These are phyloP conservation scores for Plasmodium sp. DNA, from an alignment of 169 alveolate genomes.

Conservation along the genomic window DNA sequence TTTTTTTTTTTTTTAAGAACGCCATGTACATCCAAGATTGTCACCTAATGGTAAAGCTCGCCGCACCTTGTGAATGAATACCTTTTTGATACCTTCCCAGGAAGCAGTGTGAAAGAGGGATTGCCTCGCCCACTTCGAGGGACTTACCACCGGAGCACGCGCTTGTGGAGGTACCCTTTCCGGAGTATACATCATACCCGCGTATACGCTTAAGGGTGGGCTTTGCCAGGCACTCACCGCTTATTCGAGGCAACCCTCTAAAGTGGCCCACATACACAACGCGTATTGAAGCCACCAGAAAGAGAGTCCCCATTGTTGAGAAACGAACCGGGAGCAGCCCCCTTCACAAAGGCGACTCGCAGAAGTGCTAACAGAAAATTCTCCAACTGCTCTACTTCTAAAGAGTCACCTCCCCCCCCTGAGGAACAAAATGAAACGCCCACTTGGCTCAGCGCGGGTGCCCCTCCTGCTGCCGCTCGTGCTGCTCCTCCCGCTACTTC, in stretches of 20 bases:
- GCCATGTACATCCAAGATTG: background rate
- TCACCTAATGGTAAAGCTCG: background rate
- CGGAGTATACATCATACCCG: background rate
- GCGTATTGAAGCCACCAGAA: background rate
- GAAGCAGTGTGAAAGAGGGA: background rate
- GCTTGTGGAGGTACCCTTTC: background rate
- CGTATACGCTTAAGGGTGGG: background rate
- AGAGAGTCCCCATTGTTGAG: background rate
- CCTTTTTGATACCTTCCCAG: background rate
- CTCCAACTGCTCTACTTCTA: background rate
- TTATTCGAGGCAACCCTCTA: background rate
- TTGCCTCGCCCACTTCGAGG: background rate
- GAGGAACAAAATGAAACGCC: slow-evolving; percentile 4
- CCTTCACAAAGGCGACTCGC: background rate
- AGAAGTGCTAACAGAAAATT: background rate
- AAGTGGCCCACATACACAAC: background rate
- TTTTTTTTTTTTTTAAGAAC: background rate
- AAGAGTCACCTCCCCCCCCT: background rate
- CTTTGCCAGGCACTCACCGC: background rate
- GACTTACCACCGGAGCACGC: background rate
- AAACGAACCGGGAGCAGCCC: background rate
- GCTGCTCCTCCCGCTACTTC: background rate
- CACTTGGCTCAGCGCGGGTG: background rate
- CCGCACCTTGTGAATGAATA: background rate
- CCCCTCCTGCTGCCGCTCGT: background rate